Conservation (phyloP, 164 flowering plant genomes). For the Magnolia officinalis region DNA sequence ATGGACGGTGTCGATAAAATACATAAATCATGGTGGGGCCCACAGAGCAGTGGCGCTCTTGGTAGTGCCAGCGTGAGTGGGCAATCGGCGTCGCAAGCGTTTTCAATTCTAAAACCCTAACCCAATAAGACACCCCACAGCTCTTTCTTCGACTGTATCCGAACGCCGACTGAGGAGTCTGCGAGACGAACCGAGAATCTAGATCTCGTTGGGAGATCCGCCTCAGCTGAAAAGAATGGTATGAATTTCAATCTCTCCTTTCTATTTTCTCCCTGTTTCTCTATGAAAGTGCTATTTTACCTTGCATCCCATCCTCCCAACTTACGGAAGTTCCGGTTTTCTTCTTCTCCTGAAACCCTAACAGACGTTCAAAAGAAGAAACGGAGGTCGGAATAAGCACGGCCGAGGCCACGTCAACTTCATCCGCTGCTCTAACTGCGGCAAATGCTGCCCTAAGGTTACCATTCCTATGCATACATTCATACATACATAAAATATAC, state of each 20-base stretch:
- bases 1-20: too few species aligned
- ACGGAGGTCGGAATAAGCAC: constrained; percentile 93
- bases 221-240: not conserved
- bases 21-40: too few species aligned
- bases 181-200: not conserved
- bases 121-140: not conserved
- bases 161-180: not conserved
- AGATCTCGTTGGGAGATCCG: not conserved
- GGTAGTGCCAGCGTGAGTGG: too few species aligned
- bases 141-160: not conserved
- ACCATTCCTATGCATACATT: not conserved
- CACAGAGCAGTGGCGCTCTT: too few species aligned
- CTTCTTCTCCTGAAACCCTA: not conserved
- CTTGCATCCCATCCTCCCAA: too few species aligned
- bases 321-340: too few species aligned
- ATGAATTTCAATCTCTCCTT: not conserved
- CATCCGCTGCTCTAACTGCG: constrained; percentile 92
- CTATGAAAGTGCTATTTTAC: not conserved
- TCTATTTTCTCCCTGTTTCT: not conserved
- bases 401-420: constrained; percentile 86
- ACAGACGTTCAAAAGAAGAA: constrained; percentile 87
- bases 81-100: not conserved
- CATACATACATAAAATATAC: not conserved
- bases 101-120: not conserved
- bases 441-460: constrained; percentile 96